phyloP scores from a whole-genome alignment of 768 basidiomycete species.

The Lepiota brunneoincarnata region DNA sequence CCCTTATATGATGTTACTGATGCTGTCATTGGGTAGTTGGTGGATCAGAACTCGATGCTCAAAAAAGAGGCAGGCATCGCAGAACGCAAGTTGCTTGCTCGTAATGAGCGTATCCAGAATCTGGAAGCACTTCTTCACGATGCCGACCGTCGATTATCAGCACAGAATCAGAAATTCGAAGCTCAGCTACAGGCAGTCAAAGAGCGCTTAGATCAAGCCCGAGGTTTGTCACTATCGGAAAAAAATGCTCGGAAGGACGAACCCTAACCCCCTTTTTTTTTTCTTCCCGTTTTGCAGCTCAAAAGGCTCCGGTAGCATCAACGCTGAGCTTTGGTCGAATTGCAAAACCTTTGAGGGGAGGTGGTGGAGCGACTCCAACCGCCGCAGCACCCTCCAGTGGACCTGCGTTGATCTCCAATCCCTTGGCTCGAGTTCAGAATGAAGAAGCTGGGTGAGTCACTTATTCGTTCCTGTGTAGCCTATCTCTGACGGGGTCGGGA shows the following conservation, averaged over 20 bases:
- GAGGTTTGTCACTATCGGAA: constrained; percentile 53
- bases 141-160: constrained; percentile 87
- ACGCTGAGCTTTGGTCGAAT: constrained; percentile 89
- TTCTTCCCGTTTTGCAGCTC: constrained; percentile 44
- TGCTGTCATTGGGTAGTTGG: constrained; percentile 57
- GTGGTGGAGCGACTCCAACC: constrained; percentile 62
- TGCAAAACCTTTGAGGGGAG: constrained; percentile 94
- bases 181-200: constrained; percentile 88
- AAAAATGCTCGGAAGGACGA: background rate
- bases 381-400: constrained; percentile 38
- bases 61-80: constrained; percentile 98
- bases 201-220: constrained; percentile 88
- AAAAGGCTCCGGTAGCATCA: constrained; percentile 71
- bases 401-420: constrained; percentile 51
- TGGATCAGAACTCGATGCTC: constrained; percentile 94
- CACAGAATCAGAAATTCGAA: constrained; percentile 96
- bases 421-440: constrained; percentile 72
- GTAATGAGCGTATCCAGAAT: constrained; percentile 97
- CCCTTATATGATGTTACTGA: constrained; percentile 12
- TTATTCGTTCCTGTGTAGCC: constrained; percentile 14
- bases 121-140: constrained; percentile 91
- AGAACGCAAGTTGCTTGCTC: constrained; percentile 92
- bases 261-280: constrained; percentile 6
- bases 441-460: constrained; percentile 70
- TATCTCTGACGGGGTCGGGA: constrained; percentile 11